A percentile compares a stretch with the other conserved stretches of the same genome.
These are phyloP conservation scores for Globisporangium solare DNA, from an alignment of 352 stramenopile genomes.

Conservation along the genomic window DNA sequence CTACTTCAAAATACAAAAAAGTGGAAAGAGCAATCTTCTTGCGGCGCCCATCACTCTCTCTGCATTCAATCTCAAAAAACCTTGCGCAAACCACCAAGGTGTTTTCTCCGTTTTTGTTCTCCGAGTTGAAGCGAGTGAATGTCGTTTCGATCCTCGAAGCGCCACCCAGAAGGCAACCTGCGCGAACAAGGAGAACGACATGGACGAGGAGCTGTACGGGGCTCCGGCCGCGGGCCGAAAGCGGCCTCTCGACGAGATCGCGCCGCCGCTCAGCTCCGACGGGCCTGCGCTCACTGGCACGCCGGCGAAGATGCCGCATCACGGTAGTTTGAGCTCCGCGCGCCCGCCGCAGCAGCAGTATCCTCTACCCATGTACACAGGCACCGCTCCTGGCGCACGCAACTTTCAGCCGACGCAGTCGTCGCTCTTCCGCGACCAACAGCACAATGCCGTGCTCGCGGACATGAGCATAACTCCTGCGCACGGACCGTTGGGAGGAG, in stretches of 20 bases:
- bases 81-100: background rate
- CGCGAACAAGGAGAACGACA: background rate
- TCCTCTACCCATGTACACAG: background rate
- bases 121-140: background rate
- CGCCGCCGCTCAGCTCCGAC: conserved; percentile 10
- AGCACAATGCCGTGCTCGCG: background rate
- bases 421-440: background rate
- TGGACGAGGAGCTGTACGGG: conserved; percentile 9
- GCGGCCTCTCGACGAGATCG: conserved; percentile 12
- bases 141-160: background rate
- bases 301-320: background rate
- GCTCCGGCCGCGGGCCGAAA: conserved; percentile 6
- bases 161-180: background rate
- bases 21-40: background rate
- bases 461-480: conserved; percentile 4
- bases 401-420: conserved; percentile 2
- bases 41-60: conserved; percentile 7
- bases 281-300: background rate
- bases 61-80: background rate
- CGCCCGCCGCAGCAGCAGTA: conserved; percentile 3
- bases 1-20: too few species aligned
- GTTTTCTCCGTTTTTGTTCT: conserved; percentile 2
- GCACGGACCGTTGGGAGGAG: background rate
- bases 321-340: conserved; percentile 4
- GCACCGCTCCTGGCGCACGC: background rate